Evolutionary conservation across 1,139 yeast species (phyloP).

Genomic region (Pneumocystis canis): DNA sequence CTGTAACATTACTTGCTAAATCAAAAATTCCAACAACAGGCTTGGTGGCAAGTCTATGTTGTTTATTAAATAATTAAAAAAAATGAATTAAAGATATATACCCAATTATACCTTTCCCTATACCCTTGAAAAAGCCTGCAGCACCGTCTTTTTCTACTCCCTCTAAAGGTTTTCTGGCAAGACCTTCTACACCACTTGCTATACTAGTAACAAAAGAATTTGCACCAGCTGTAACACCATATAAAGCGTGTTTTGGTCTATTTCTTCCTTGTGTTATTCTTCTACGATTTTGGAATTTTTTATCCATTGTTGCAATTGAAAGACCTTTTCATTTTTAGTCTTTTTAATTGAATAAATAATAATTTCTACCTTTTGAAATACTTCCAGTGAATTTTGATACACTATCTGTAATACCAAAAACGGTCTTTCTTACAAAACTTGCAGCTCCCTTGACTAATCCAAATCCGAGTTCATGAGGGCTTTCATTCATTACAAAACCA

Average conservation of each 20-base stretch:
- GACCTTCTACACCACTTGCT: constrained; percentile 76
- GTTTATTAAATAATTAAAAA: neutral
- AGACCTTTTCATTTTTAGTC: constrained; percentile 34
- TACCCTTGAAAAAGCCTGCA: constrained; percentile 77
- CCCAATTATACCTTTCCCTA: constrained; percentile 90
- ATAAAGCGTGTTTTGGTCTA: constrained; percentile 74
- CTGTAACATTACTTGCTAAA: constrained; percentile 81
- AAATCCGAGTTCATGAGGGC: constrained; percentile 91
- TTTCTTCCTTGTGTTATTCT: constrained; percentile 55
- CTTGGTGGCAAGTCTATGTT: constrained; percentile 56
- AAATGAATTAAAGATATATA: neutral
- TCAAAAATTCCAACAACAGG: constrained; percentile 93
- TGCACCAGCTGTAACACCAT: constrained; percentile 78
- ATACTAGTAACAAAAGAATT: constrained; percentile 76
- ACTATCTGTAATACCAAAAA: constrained; percentile 88
- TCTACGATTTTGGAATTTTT: constrained; percentile 68
- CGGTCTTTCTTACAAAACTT: constrained; percentile 85
- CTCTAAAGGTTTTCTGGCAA: constrained; percentile 79
- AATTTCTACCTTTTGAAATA: constrained; percentile 43
- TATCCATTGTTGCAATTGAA: constrained; percentile 79
- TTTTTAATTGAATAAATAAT: neutral
- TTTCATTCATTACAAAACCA: constrained; percentile 82
- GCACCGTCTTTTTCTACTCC: constrained; percentile 83
- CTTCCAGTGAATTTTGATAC: constrained; percentile 88
- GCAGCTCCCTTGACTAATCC: constrained; percentile 92